A percentile compares a stretch with the other conserved stretches of the same genome.
These are phyloP conservation scores for Massospora cicadina DNA, from an alignment of 371 early-diverging fungal genomes.

Conservation along the genomic window DNA sequence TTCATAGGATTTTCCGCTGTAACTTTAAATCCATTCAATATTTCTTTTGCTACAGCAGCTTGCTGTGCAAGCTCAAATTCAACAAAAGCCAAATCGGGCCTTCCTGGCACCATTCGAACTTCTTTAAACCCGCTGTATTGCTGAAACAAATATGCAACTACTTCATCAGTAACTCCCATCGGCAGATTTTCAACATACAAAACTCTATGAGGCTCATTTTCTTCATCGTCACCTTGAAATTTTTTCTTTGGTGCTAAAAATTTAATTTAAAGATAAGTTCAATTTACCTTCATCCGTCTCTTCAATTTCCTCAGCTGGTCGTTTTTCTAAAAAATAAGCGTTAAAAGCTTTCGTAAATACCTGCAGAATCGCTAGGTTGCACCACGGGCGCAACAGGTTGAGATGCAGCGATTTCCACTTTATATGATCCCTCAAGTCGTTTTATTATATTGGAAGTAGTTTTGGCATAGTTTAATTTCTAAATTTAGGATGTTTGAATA, in stretches of 20 bases:
- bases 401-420: neutral
- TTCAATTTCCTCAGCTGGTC: conserved; percentile 1
- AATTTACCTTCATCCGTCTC: neutral
- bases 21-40: conserved; percentile 57
- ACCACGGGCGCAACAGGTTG: no score
- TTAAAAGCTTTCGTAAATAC: no score
- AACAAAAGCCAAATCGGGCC: conserved; percentile 76
- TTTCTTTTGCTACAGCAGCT: conserved; percentile 55
- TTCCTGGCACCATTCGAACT: conserved; percentile 74
- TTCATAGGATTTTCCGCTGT: conserved; percentile 49
- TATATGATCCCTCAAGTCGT: neutral
- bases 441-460: neutral
- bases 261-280: neutral
- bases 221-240: conserved; percentile 6
- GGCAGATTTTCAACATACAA: conserved; percentile 84
- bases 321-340: neutral
- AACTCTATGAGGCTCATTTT: conserved; percentile 34
- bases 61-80: conserved; percentile 71
- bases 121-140: conserved; percentile 75
- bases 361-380: no score
- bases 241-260: neutral
- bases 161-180: conserved; percentile 38
- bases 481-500: neutral
- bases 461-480: conserved; percentile 55
- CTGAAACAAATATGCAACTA: conserved; percentile 45